Base-by-base conservation (phyloP, 768 basidiomycete genomes). In the Lactifluus pinguis region DNA sequence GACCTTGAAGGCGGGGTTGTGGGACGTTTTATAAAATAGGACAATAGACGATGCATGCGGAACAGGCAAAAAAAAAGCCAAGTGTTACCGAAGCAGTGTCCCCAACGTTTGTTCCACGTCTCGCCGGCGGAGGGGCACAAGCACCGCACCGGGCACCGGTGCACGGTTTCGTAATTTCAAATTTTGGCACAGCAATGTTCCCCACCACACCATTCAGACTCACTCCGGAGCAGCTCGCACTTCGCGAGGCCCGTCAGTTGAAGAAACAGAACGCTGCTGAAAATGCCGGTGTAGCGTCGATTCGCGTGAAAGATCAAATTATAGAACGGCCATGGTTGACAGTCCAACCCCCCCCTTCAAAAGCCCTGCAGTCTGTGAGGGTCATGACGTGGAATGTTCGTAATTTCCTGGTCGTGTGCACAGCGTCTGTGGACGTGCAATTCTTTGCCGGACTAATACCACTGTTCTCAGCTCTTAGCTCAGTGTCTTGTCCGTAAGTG, bases 331-430 rank as follows among this genome's bases (percentile, higher is more conserved):
- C 70, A 60, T 82, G 81, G 80, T 42, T 74, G 48, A 64, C 68
- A 13, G 65, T 75, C 34, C 56, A 63, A 4, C 38, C 47, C 13
- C 34, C 45, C 32, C 50, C 13, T 50, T 38, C 60, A n/a, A 41
- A 21, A 8, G 10, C 38, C 39, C 51, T 51, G 11, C 65, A 39
- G 14, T 64, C 30, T 3, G 60, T 84, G 62, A 88, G 77, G 68
- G 70, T 93, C 53, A 76, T 89, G 75, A 87, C 87, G 5, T 93
- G 90, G 89, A 93, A 93, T 76, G 88, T 92, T 60, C 64, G 88
- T 84, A 21, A 30, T 38, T 54, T 64, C 56, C 49, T 57, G 55
- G 41, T 38, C 15, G 60, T 25, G 14, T 36, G 21, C 7, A 32
- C 48, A 49, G 49, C 53, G 30, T 32, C 5, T n/a, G 36, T 17